phyloP scores from a whole-genome alignment of 1,284 basidiomycete species.

The Inonotus obliquus region DNA sequence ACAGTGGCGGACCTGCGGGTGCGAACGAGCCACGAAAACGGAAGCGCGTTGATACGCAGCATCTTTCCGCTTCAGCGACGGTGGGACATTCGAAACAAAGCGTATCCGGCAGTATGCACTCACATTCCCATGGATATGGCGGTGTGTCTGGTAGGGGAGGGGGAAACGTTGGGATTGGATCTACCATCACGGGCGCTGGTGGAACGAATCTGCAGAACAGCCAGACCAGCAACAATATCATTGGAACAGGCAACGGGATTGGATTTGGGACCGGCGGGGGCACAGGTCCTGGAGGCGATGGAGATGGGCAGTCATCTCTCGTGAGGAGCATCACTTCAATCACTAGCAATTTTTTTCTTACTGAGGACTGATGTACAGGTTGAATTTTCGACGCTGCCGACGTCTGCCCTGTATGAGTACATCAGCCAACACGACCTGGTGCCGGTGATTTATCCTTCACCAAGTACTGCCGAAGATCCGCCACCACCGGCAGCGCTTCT shows the following conservation, averaged over 20 bases:
- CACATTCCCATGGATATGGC: not conserved
- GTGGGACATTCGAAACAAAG: not conserved
- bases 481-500: constrained; percentile 58
- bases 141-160: not conserved
- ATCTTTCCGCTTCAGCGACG: constrained; percentile 18
- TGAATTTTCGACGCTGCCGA: constrained; percentile 63
- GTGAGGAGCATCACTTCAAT: not conserved
- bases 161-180: not conserved
- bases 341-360: not conserved
- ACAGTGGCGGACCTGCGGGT: constrained; percentile 32
- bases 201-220: not conserved
- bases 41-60: constrained; percentile 50
- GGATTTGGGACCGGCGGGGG: not conserved
- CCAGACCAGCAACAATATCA: not conserved
- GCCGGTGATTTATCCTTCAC: constrained; percentile 63
- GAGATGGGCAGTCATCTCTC: constrained; percentile 7
- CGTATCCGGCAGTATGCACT: not conserved
- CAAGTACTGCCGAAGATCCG: constrained; percentile 59
- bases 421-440: constrained; percentile 65
- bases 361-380: constrained; percentile 40
- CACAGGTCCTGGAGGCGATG: not conserved
- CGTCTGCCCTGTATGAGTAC: constrained; percentile 58
- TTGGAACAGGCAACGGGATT: not conserved
- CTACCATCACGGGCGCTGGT: not conserved
- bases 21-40: constrained; percentile 57